These are phyloP conservation scores for Tilletia indica DNA, from an alignment of 1,284 basidiomycete genomes.

Conservation along the genomic window DNA sequence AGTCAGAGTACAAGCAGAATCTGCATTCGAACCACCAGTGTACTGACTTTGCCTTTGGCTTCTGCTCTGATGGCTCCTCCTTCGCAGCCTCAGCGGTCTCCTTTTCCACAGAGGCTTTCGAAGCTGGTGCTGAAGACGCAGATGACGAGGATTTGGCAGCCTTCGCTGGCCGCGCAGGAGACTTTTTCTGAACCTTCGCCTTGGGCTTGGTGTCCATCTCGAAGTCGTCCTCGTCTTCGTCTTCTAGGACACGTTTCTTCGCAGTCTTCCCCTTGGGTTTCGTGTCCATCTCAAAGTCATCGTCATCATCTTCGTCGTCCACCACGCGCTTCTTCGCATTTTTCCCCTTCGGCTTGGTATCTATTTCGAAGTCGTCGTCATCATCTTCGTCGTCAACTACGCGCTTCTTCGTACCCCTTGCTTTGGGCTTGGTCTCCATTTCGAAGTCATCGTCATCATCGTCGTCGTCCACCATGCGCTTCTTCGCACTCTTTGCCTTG, in stretches of 20 bases:
- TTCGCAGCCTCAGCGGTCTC: not conserved
- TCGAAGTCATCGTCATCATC: not conserved
- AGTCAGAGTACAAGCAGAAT: not conserved
- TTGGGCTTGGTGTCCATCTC: constrained; percentile 9
- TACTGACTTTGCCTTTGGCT: constrained; percentile 19
- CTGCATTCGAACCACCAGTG: not conserved
- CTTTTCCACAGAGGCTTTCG: not conserved
- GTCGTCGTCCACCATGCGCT: not conserved
- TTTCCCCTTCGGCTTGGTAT: constrained; percentile 27
- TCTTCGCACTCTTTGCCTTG: too few relatives aligned
- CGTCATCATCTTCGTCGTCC: constrained; percentile 18
- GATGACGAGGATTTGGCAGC: not conserved
- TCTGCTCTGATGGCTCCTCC: constrained; percentile 18
- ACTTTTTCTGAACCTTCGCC: constrained; percentile 1
- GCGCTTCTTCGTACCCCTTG: constrained; percentile 23
- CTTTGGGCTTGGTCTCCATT: constrained; percentile 13
- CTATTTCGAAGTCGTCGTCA: constrained; percentile 27
- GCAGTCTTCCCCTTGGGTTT: not conserved
- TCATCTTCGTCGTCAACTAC: constrained; percentile 40
- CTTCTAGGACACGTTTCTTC: not conserved
- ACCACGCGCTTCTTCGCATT: constrained; percentile 25
- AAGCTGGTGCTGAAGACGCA: not conserved
- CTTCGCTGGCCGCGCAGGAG: not conserved
- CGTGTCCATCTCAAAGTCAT: constrained; percentile 16
- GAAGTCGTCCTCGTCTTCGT: constrained; percentile 18